These are phyloP conservation scores for Cichorium intybus DNA, from an alignment of 140 eudicot genomes.

Conservation along the genomic window DNA sequence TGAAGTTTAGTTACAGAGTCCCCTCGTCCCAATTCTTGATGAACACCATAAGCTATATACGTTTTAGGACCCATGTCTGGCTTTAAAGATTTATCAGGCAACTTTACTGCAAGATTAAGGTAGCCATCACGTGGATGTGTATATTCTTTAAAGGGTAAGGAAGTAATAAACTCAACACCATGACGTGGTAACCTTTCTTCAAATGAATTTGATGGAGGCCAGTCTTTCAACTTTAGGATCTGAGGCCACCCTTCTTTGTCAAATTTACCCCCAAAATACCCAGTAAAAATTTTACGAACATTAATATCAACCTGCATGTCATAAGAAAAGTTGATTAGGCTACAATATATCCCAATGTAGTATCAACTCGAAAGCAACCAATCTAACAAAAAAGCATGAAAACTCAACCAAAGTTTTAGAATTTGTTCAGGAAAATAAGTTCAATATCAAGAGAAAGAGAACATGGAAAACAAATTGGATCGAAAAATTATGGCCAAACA, in stretches of 20 bases:
- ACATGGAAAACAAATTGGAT: no score
- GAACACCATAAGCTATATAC: conserved; percentile 77
- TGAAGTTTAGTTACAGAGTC: conserved; percentile 90
- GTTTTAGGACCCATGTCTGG: conserved; percentile 94
- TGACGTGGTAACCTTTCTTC: conserved; percentile 79
- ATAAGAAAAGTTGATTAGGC: neutral
- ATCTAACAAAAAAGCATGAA: neutral
- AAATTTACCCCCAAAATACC: conserved; percentile 42
- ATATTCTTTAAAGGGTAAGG: conserved; percentile 80
- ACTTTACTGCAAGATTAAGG: conserved; percentile 67
- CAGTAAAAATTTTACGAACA: conserved; percentile 55
- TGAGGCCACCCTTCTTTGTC: conserved; percentile 55
- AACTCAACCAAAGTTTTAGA: neutral
- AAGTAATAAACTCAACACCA: conserved; percentile 59
- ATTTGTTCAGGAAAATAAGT: no score
- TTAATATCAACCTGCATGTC: conserved; percentile 59
- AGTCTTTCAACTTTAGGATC: conserved; percentile 81
- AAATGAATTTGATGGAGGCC: conserved; percentile 84
- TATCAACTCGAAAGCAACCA: neutral
- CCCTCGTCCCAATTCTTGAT: conserved; percentile 81
- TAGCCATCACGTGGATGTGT: conserved; percentile 71
- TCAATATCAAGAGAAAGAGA: neutral
- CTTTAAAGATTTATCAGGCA: conserved; percentile 50
- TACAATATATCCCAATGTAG: neutral
- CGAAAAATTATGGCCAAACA: no score